Base-by-base conservation (phyloP, 208 protist species). In the Acanthamoeba castellanii region DNA sequence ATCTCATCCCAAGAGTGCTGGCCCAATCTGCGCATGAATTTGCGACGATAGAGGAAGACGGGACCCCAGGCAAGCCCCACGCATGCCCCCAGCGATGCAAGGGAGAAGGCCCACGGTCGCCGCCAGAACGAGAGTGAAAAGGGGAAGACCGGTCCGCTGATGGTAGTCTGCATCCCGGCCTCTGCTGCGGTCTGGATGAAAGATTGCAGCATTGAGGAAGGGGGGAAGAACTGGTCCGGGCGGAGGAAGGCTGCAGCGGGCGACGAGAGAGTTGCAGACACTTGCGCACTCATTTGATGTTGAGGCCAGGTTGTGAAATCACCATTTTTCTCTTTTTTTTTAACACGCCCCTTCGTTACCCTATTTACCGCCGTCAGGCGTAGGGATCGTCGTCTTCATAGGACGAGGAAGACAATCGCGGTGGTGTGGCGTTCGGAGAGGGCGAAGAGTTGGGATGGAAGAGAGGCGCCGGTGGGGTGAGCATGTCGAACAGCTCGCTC, bases 41-140 rank as follows among this genome's bases (percentile, higher is more conserved):
- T 85, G 45, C 76, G 76, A 16, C 76, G 76, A 61, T 85, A 85
- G 45, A 85, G 76, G 76, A 85, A 57, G 18, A 59, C 1, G 76
- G 76, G 76, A 34, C 52, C 34, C 76, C 76, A 85, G 14, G 76
- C 47, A 5, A 85, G 47, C 18, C 14, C 76, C 18, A 85, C 76
- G 6, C 76, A 59, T 6, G 76, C 47, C 8, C 76, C 76, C 34
- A 85, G 76, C 2, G 76, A 85, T n/a, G 47, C 76, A 7, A 85
- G 25, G 18, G 76, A 18, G 14, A 27, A 13, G 7, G 45, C 76
- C 76, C 76, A 85, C 20, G 76, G 76, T 25, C 76, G 76, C 16
- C 76, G 76, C 76, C 76, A 85, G 47, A 85, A 85, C 25, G 47
- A 85, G 18, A 57, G 25, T 1, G 76, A 25, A 34, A 34, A 34